Conservation (phyloP, 805 yeast genomes). For the Zygosaccharomyces pseudorouxii region DNA sequence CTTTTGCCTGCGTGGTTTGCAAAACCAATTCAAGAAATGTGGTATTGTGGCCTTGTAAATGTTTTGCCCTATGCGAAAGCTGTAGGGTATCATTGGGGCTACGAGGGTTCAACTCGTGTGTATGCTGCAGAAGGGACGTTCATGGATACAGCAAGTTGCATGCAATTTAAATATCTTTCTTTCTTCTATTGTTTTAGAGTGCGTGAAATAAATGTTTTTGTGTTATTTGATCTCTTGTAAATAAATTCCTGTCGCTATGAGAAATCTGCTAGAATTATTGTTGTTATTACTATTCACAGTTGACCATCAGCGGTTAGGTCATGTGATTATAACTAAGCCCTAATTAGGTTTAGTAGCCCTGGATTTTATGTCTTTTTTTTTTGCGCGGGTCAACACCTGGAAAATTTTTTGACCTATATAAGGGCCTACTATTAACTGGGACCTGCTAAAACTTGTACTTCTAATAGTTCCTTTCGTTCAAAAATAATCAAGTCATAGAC, state of each 20-base stretch:
- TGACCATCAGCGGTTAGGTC: background rate
- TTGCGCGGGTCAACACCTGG: constrained; percentile 2
- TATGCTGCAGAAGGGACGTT: constrained; percentile 75
- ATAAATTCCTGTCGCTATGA: too few species aligned
- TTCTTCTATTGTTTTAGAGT: background rate
- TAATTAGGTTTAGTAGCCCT: background rate
- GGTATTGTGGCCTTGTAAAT: constrained; percentile 89
- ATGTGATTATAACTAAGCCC: background rate
- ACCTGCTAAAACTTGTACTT: background rate
- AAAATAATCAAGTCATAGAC: constrained; percentile 21
- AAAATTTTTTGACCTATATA: constrained; percentile 2
- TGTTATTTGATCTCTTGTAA: background rate
- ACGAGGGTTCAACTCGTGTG: constrained; percentile 72
- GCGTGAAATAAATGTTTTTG: background rate
- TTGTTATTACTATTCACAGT: background rate
- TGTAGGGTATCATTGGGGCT: constrained; percentile 72
- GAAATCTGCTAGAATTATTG: too few species aligned
- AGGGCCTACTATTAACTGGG: background rate
- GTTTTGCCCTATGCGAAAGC: constrained; percentile 81
- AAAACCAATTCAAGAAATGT: constrained; percentile 68
- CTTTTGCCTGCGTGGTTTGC: constrained; percentile 71
- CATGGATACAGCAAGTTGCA: constrained; percentile 46
- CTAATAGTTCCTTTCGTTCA: background rate
- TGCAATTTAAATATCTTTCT: constrained; percentile 19
- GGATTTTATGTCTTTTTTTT: background rate